Percentiles rank a stretch among this genome's conserved stretches.
Evolutionary conservation across 2,329 filamentous ascomycete species (phyloP).

Genomic region (Phialophora macrospora): DNA sequence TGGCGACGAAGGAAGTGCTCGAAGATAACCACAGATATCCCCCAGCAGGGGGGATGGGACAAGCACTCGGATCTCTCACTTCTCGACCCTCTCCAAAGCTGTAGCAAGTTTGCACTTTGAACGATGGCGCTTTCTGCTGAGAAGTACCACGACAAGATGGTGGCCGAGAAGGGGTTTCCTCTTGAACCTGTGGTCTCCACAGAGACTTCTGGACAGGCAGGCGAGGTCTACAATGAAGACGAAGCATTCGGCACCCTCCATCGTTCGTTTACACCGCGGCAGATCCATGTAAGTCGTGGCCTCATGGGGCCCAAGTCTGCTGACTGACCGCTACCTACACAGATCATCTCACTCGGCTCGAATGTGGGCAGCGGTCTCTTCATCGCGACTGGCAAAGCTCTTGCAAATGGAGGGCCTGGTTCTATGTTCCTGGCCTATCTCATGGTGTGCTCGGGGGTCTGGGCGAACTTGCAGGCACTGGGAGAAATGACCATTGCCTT

Average conservation of each 20-base stretch:
- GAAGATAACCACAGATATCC: too few relatives aligned
- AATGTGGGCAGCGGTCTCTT: slow-evolving; percentile 46
- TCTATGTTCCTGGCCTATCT: slow-evolving; percentile 45
- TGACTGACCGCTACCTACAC: not conserved
- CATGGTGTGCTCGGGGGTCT: slow-evolving; percentile 42
- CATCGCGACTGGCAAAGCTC: slow-evolving; percentile 43
- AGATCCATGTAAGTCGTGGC: slow-evolving; percentile 1
- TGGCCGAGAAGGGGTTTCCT: not conserved
- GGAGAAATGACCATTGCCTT: slow-evolving; percentile 49
- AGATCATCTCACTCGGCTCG: slow-evolving; percentile 35
- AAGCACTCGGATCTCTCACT: too few relatives aligned
- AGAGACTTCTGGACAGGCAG: not conserved
- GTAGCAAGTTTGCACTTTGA: too few relatives aligned
- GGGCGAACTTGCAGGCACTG: slow-evolving; percentile 41
- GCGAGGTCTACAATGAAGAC: not conserved
- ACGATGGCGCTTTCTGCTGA: not conserved
- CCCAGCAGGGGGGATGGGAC: too few relatives aligned
- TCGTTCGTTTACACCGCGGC: not conserved
- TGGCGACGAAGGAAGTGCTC: too few relatives aligned
- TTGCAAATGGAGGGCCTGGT: slow-evolving; percentile 42
- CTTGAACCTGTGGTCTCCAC: not conserved
- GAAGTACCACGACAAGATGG: not conserved
- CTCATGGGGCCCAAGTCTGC: not conserved
- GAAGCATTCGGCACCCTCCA: not conserved
- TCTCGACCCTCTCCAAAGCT: too few relatives aligned